Percentiles rank a stretch among this genome's conserved stretches.
phyloP scores from a whole-genome alignment of 2,329 filamentous ascomycete species.

The Exophiala sideris region DNA sequence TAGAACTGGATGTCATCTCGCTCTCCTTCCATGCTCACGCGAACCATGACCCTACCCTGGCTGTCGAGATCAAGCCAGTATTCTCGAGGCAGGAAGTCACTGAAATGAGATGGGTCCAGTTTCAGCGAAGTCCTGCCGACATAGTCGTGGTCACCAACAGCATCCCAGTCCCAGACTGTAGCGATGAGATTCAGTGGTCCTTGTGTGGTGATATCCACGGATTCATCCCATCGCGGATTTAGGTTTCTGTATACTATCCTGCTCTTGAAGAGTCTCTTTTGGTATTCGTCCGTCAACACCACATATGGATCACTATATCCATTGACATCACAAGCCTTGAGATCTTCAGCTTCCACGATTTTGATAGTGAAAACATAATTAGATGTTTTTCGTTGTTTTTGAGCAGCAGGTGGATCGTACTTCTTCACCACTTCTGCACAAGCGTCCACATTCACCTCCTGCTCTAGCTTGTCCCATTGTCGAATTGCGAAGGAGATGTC shows the following conservation, averaged over 20 bases:
- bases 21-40: slow-evolving; percentile 98
- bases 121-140: slow-evolving; percentile 96
- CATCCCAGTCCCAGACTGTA: slow-evolving; percentile 98
- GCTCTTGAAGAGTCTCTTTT: slow-evolving; percentile 93
- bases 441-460: slow-evolving; percentile 83
- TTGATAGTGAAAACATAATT: slow-evolving; percentile 99
- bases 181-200: slow-evolving; percentile 91
- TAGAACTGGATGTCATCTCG: slow-evolving; percentile 98
- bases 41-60: slow-evolving; percentile 80
- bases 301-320: slow-evolving; percentile 96
- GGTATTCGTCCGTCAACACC: slow-evolving; percentile 93
- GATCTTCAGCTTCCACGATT: slow-evolving; percentile 93
- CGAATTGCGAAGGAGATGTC: slow-evolving; percentile 94
- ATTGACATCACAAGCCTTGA: slow-evolving; percentile 96
- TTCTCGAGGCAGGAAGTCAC: slow-evolving; percentile 90
- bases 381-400: slow-evolving; percentile 64
- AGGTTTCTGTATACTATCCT: slow-evolving; percentile 85
- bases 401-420: slow-evolving; percentile 68
- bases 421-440: slow-evolving; percentile 79
- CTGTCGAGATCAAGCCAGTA: slow-evolving; percentile 98
- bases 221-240: slow-evolving; percentile 96
- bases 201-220: slow-evolving; percentile 89
- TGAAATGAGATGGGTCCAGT: slow-evolving; percentile 95
- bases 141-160: slow-evolving; percentile 94
- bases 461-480: slow-evolving; percentile 86